These are phyloP conservation scores for Boletus rubroflammeus DNA, from an alignment of 768 basidiomycete genomes.

Conservation along the genomic window DNA sequence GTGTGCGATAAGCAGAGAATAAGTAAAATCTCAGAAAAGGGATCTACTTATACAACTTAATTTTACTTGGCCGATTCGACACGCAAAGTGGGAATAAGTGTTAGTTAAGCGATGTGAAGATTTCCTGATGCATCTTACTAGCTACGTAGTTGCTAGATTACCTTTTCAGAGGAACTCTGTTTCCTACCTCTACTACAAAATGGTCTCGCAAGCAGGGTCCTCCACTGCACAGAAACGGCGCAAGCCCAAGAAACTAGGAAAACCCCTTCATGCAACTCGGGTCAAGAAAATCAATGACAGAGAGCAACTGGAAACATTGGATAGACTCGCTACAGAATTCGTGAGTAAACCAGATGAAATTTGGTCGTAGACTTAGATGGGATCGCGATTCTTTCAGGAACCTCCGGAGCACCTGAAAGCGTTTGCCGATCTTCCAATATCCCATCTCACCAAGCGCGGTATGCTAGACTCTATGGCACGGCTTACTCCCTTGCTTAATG, in stretches of 20 bases:
- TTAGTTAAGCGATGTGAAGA: no score
- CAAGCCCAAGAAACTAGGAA: slow-evolving; percentile 18
- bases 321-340: slow-evolving; percentile 46
- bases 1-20: no score
- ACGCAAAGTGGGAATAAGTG: no score
- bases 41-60: no score
- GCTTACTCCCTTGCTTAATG: slow-evolving; percentile 2
- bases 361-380: neutral
- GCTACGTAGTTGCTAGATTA: neutral
- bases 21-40: no score
- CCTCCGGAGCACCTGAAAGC: slow-evolving; percentile 44
- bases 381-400: slow-evolving; percentile 39
- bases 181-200: neutral
- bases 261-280: slow-evolving; percentile 24
- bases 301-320: slow-evolving; percentile 48
- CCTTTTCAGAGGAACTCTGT: neutral
- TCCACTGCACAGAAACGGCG: slow-evolving; percentile 11
- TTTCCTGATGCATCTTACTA: neutral
- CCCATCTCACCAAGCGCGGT: slow-evolving; percentile 73
- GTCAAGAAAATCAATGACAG: slow-evolving; percentile 44
- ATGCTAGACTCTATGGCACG: neutral
- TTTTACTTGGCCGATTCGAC: no score
- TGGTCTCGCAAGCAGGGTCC: slow-evolving; percentile 18
- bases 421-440: slow-evolving; percentile 78
- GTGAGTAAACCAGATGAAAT: slow-evolving; percentile 35